phyloP scores from a whole-genome alignment of 805 yeast species.

The Cyberlindnera saturnus region DNA sequence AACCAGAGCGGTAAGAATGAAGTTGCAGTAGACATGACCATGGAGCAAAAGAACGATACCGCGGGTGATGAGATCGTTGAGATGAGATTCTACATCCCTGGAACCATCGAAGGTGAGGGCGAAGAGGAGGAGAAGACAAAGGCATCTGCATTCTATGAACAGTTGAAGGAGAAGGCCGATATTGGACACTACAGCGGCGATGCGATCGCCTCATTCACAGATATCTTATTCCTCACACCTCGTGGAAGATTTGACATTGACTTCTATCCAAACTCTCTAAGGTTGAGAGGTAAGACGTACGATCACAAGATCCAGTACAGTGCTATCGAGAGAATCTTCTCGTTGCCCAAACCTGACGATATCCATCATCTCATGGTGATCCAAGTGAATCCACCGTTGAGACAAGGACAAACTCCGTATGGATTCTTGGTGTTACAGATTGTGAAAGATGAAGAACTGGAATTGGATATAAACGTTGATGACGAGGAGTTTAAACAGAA shows the following conservation, averaged over 20 bases:
- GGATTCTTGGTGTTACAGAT: constrained; percentile 90
- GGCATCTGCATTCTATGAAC: constrained; percentile 85
- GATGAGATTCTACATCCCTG: constrained; percentile 89
- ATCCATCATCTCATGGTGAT: constrained; percentile 80
- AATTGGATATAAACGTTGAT: constrained; percentile 78
- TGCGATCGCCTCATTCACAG: constrained; percentile 88
- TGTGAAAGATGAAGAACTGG: constrained; percentile 83
- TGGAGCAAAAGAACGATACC: constrained; percentile 43
- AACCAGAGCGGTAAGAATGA: constrained; percentile 90
- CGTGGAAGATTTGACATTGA: constrained; percentile 98
- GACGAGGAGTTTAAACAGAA: constrained; percentile 74
- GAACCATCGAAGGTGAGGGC: constrained; percentile 37
- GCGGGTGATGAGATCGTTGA: constrained; percentile 97
- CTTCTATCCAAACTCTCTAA: constrained; percentile 78
- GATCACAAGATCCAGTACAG: constrained; percentile 91
- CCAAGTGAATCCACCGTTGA: constrained; percentile 93
- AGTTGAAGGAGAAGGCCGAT: constrained; percentile 86
- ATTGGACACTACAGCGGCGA: constrained; percentile 94
- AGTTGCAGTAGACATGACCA: constrained; percentile 82
- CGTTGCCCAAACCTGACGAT: constrained; percentile 93
- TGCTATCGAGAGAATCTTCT: constrained; percentile 84
- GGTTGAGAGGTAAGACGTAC: constrained; percentile 95
- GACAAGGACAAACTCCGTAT: constrained; percentile 97
- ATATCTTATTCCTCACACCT: constrained; percentile 89
- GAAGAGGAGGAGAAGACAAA: constrained; percentile 50